phyloP scores from a whole-genome alignment of 441 rosid species.

The Eutrema salsugineum region DNA sequence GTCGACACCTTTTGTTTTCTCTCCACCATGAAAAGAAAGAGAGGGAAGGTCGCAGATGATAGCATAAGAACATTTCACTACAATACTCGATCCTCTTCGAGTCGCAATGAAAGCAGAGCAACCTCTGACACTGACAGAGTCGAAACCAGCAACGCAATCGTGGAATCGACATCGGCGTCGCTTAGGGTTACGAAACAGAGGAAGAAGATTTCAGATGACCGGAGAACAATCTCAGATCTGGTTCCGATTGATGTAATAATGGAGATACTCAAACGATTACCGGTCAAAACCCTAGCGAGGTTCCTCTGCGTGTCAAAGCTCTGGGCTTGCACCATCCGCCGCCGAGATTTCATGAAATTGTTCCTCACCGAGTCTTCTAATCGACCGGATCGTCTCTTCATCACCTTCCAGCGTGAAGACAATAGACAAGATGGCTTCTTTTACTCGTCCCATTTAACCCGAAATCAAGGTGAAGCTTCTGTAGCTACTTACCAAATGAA shows the following conservation, averaged over 20 bases:
- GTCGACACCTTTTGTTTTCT: background rate
- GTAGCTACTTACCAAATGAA: background rate
- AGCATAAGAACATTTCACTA: background rate
- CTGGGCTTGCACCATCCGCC: background rate
- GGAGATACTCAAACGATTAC: background rate
- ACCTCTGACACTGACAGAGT: background rate
- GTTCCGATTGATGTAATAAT: background rate
- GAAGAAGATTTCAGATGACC: background rate
- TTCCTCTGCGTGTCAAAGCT: background rate
- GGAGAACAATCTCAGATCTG: background rate
- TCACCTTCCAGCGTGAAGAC: background rate
- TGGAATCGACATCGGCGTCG: background rate
- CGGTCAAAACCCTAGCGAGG: constrained; percentile 3
- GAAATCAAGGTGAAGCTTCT: background rate
- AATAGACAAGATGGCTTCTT: background rate
- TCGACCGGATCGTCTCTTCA: background rate
- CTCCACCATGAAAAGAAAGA: background rate
- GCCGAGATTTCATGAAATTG: background rate
- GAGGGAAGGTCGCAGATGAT: background rate
- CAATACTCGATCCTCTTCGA: too few relatives aligned
- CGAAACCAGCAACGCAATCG: background rate
- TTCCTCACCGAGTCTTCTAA: background rate
- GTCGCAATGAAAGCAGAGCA: too few relatives aligned
- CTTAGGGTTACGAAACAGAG: background rate
- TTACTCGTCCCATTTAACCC: background rate